Conservation (phyloP, 306 rosid genomes). For the Cucurbita pepo region DNA sequence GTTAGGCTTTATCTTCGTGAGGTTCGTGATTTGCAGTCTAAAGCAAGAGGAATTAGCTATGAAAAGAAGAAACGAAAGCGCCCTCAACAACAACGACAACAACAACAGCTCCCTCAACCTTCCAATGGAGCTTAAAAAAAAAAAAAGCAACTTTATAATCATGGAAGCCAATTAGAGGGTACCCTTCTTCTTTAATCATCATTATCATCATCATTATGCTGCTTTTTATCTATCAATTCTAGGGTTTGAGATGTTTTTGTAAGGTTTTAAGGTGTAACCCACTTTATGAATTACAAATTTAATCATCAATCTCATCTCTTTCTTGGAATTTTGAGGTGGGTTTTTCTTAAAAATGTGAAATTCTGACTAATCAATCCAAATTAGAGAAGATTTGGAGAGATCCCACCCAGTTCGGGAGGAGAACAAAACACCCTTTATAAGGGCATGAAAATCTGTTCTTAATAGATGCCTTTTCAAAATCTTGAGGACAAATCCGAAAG, state of each 20-base stretch:
- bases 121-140: conserved; percentile 28
- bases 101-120: background rate
- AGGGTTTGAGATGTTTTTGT: background rate
- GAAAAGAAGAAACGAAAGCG: conserved; percentile 95
- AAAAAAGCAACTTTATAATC: background rate
- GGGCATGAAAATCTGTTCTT: too few species aligned
- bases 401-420: too few species aligned
- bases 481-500: too few species aligned
- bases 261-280: background rate
- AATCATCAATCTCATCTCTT: background rate
- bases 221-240: background rate
- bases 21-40: conserved; percentile 92
- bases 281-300: background rate
- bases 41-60: conserved; percentile 94
- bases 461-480: too few species aligned
- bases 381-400: background rate
- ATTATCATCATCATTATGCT: background rate
- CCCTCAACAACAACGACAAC: conserved; percentile 16
- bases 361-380: background rate
- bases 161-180: background rate
- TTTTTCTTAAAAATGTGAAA: background rate
- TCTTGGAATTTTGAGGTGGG: background rate
- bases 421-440: too few species aligned
- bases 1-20: conserved; percentile 91
- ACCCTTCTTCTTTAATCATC: background rate